A percentile compares a stretch with the other conserved stretches of the same genome.
phyloP scores from a whole-genome alignment of 1,139 yeast genomes.

The Debaryomyces sp. region DNA sequence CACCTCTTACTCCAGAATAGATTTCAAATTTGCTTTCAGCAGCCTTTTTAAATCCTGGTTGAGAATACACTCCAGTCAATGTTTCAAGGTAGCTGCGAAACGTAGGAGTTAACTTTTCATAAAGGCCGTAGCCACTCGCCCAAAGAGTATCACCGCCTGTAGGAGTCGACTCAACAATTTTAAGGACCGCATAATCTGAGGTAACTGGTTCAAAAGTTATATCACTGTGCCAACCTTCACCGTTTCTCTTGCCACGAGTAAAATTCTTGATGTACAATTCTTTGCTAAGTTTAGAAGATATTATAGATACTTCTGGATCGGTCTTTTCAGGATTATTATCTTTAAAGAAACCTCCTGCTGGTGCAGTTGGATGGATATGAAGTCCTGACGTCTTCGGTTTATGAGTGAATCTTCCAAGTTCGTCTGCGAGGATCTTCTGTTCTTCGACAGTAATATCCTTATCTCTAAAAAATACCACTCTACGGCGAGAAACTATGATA shows the following conservation, averaged over 20 bases:
- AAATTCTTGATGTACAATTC: background rate
- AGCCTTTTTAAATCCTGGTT: conserved; percentile 8
- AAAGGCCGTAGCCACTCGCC: conserved; percentile 10
- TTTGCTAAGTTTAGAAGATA: background rate
- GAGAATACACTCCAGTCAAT: background rate
- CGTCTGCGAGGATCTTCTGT: background rate
- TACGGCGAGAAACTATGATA: background rate
- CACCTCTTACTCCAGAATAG: conserved; percentile 8
- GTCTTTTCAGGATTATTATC: conserved; percentile 7
- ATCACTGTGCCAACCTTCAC: conserved; percentile 10
- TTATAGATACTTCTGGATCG: background rate
- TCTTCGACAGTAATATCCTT: background rate
- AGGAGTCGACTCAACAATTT: conserved; percentile 7
- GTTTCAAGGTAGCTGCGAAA: background rate
- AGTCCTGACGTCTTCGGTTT: conserved; percentile 10
- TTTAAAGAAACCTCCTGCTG: conserved; percentile 12
- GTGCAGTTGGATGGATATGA: conserved; percentile 10
- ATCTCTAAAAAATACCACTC: background rate
- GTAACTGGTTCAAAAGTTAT: conserved; percentile 10
- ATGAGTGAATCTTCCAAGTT: conserved; percentile 6
- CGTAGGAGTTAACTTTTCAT: background rate
- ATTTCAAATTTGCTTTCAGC: conserved; percentile 9
- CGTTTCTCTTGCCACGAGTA: background rate
- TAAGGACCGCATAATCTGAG: conserved; percentile 9
- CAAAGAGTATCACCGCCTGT: conserved; percentile 11